Conservation (phyloP, 768 basidiomycete genomes). For the Artomyces pyxidatus region DNA sequence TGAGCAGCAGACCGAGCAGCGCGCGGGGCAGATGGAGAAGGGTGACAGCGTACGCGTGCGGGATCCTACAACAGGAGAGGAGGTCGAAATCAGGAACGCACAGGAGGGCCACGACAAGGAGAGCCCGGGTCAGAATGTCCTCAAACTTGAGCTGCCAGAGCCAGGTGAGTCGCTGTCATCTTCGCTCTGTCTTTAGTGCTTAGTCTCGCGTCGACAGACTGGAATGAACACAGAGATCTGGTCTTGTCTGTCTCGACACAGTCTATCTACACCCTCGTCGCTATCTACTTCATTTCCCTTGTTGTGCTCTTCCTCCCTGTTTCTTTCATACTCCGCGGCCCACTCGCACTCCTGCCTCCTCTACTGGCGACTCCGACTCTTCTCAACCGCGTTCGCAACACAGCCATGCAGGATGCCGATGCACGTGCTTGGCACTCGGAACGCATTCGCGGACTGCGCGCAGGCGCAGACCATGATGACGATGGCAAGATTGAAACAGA, state of each 20-base stretch:
- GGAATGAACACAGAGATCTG: constrained; percentile 18
- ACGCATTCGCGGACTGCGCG: constrained; percentile 23
- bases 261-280: constrained; percentile 16
- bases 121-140: constrained; percentile 22
- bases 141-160: constrained; percentile 22
- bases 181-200: neutral
- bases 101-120: constrained; percentile 19
- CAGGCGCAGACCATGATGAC: constrained; percentile 20
- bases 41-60: constrained; percentile 28
- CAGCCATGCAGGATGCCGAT: constrained; percentile 20
- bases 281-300: constrained; percentile 14
- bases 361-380: constrained; percentile 17
- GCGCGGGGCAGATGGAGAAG: constrained; percentile 20
- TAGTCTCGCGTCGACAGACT: constrained; percentile 14
- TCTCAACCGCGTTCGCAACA: constrained; percentile 19
- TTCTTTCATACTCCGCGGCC: neutral
- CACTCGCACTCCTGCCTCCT: constrained; percentile 14
- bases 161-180: constrained; percentile 17
- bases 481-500: constrained; percentile 21
- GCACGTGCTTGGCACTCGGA: constrained; percentile 26
- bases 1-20: constrained; percentile 20
- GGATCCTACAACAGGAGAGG: constrained; percentile 42
- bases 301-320: constrained; percentile 14
- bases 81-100: constrained; percentile 41
- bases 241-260: constrained; percentile 15